Evolutionary conservation across 2,329 filamentous ascomycete species (phyloP).

Genomic region (Fusarium redolens): DNA sequence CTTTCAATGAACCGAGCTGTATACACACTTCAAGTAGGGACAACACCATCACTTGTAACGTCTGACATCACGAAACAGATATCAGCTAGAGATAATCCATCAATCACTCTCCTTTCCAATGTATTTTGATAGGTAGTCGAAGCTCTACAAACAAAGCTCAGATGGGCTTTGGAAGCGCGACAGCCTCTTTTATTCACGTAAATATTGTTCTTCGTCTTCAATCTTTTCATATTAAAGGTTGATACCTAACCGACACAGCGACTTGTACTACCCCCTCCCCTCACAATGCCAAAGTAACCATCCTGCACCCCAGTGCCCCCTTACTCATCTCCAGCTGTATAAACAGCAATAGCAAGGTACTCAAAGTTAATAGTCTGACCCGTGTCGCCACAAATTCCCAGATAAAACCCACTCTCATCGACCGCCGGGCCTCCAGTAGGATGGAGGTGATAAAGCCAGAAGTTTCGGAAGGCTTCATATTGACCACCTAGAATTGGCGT

Average conservation of each 20-base stretch:
- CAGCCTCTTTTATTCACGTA: no score
- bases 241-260: fast-evolving
- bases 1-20: no score
- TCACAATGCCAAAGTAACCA: fast-evolving
- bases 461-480: background rate
- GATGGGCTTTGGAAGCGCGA: no score
- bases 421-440: background rate
- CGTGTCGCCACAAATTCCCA: background rate
- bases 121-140: no score
- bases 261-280: fast-evolving
- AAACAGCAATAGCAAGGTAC: background rate
- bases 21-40: no score
- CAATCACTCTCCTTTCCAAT: no score
- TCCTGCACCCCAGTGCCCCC: fast-evolving
- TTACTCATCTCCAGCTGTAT: background rate
- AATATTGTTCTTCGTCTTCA: no score
- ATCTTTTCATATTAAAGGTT: no score
- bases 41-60: no score
- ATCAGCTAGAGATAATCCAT: no score
- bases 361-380: background rate
- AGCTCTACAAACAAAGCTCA: no score
- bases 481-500: background rate
- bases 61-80: no score
- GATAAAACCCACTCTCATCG: background rate
- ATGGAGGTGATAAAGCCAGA: background rate